Evolutionary conservation across 176 grass and related monocot species (phyloP), one percentile per base, ranked within the genome.

Genomic region (Ampelocalamus luodianensis): DNA sequence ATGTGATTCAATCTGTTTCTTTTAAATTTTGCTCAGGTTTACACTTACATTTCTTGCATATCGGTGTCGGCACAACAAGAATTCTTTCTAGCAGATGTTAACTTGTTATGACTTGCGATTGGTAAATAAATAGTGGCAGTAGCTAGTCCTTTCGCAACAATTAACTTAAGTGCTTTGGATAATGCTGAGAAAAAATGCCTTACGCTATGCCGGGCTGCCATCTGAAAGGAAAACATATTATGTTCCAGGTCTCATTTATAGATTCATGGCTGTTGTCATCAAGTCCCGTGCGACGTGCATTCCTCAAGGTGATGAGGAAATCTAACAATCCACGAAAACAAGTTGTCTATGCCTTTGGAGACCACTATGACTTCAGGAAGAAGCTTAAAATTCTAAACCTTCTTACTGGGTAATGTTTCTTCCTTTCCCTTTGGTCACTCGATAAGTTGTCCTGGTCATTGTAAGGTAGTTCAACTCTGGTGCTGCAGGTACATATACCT

Each of bases 221-320:
- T 7, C 36, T 90, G 65, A 82, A 86, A 65, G 46, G 37, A 43
- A 58, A 71, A 64, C 13, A 24, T 87, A 29, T 62, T 84, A 51
- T 66, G 85, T 88, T 93, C 20, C 80, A 95, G 96, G 89, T 98
- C 20, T 98, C 96, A 83, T 85, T 92, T 86, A 84, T 98, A 46
- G 96, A 98, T 78, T 93, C 93, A 58, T 90, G 96, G 93, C 12
- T 98, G 78, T 90, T 95, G 73, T 95, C 96, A 58, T 78, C 84
- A 45, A 58, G 80, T 78, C 89, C 78, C 20, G 36, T 93, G 81
- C 89, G 56, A 79, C 67, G 68, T 54, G 26, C 43, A 76, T 95
- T 95, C 69, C 83, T 95, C 63, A 93, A 92, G 91, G 37, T 83
- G 67, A 87, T 87, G 83, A 89, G 67, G 73, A 98, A 90, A 85